A percentile compares a stretch with the other conserved stretches of the same genome.
Conservation (phyloP, 1,139 yeast species). For the Zygosaccharomyces sapae region DNA sequence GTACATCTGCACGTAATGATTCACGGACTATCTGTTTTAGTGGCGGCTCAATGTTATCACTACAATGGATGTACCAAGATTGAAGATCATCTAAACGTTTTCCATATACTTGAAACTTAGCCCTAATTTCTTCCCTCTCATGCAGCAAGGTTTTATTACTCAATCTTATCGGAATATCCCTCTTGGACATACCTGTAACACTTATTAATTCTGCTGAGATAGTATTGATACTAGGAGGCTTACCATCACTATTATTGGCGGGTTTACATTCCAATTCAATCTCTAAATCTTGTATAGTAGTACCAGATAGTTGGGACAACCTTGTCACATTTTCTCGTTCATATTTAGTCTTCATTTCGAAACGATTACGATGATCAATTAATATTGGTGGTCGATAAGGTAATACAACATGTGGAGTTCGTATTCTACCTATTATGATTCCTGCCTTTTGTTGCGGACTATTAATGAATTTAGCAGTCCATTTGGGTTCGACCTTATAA, state of each 20-base stretch:
- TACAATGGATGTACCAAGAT: slow-evolving; percentile 18
- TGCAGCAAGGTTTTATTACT: slow-evolving; percentile 27
- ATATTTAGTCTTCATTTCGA: slow-evolving; percentile 28
- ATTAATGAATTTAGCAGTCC: background rate
- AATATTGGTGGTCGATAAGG: slow-evolving; percentile 39
- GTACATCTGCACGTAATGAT: background rate
- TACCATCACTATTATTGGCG: slow-evolving; percentile 25
- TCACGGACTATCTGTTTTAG: slow-evolving; percentile 13
- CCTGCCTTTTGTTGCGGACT: slow-evolving; percentile 13
- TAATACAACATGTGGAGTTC: slow-evolving; percentile 31
- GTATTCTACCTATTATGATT: slow-evolving; percentile 21
- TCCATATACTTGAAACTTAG: slow-evolving; percentile 14
- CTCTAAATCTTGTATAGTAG: slow-evolving; percentile 27
- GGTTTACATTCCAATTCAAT: slow-evolving; percentile 32
- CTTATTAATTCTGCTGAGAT: slow-evolving; percentile 27
- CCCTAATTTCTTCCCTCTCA: slow-evolving; percentile 17
- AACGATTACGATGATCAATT: slow-evolving; percentile 32
- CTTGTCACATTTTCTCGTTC: slow-evolving; percentile 32
- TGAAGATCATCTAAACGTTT: slow-evolving; percentile 10
- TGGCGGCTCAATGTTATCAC: slow-evolving; percentile 21
- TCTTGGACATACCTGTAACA: slow-evolving; percentile 33
- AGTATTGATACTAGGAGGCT: slow-evolving; percentile 28
- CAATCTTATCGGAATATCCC: slow-evolving; percentile 36
- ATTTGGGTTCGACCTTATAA: slow-evolving; percentile 17
- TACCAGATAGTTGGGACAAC: slow-evolving; percentile 24